phyloP scores from a whole-genome alignment of 164 flowering plant species.

The Sedum album region DNA sequence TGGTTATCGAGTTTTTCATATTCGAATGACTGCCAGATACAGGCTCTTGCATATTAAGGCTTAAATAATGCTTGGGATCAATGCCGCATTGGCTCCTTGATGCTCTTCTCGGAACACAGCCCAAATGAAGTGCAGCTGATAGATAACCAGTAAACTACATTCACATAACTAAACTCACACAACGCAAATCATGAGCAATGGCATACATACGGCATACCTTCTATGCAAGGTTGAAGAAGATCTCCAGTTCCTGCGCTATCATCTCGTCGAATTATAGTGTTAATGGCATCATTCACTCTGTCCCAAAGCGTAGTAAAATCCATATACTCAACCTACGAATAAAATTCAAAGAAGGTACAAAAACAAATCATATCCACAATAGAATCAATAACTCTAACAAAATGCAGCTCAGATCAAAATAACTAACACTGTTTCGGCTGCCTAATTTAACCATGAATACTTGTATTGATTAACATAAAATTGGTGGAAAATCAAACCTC shows the following conservation, averaged over 20 bases:
- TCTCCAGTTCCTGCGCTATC: constrained; percentile 69
- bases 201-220: constrained; percentile 40
- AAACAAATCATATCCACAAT: not conserved
- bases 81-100: constrained; percentile 32
- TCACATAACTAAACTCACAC: not conserved
- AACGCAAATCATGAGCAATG: not conserved
- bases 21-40: not conserved
- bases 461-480: not conserved
- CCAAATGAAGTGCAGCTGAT: constrained; percentile 38
- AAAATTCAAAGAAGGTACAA: not conserved
- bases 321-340: constrained; percentile 64
- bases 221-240: constrained; percentile 79
- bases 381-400: not conserved
- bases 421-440: not conserved
- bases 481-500: constrained; percentile 43
- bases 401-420: not conserved
- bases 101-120: constrained; percentile 32
- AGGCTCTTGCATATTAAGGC: constrained; percentile 12
- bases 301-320: constrained; percentile 68
- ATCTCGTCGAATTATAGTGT: constrained; percentile 73
- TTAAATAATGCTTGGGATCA: constrained; percentile 23
- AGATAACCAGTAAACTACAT: not conserved
- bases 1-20: constrained; percentile 1
- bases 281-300: constrained; percentile 67
- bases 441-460: not conserved